Base-by-base conservation (phyloP, 2,329 filamentous ascomycete genomes). In the Pyricularia sp. region DNA sequence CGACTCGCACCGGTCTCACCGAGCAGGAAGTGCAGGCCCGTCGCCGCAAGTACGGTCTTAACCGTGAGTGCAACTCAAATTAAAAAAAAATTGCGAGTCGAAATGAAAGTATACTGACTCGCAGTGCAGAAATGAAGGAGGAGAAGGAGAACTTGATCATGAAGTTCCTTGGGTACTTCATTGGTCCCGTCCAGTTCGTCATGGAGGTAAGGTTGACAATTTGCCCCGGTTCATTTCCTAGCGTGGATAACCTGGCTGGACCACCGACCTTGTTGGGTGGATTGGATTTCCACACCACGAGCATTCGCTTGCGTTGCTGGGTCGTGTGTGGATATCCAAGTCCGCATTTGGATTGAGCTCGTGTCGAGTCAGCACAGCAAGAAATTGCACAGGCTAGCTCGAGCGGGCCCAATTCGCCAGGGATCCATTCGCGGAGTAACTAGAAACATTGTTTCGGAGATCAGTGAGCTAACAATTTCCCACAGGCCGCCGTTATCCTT, bases 121-220 rank as follows among this genome's bases (percentile, higher is more conserved):
- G 16, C 44, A 61, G 24, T 61, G 63, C 31, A 60, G 63, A 65
- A 44, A 65, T 63, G 65, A 71, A 90, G 78, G 90, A 96, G 78
- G 89, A 93, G 80, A 92, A 91, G 78, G 88, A 92, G 78, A 96
- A 93, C 73, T 72, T 92, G 66, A 77, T 93, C 67, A 82, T 94
- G 72, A 94, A 96, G 81, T 96, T 96, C 77, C 77, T 86, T 72
- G 82, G 83, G 71, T 94, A 90, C 80, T 96, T 96, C 76, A 81
- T 94, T 65, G 92, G 92, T 69, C 92, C 92, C 28, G 93, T 96
- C 70, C 91, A 96, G 75, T 93, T 93, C 77, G 91, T 96, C 74
- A 96, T 96, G 91, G 90, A 93, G 86, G 88, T 88, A 75, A 73
- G 84, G 76, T 64, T 60, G 30, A 55, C 62, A 44, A 31, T 4